Base-by-base conservation (phyloP, 2,329 filamentous ascomycete genomes). In the Phyllosticta citribraziliensis region DNA sequence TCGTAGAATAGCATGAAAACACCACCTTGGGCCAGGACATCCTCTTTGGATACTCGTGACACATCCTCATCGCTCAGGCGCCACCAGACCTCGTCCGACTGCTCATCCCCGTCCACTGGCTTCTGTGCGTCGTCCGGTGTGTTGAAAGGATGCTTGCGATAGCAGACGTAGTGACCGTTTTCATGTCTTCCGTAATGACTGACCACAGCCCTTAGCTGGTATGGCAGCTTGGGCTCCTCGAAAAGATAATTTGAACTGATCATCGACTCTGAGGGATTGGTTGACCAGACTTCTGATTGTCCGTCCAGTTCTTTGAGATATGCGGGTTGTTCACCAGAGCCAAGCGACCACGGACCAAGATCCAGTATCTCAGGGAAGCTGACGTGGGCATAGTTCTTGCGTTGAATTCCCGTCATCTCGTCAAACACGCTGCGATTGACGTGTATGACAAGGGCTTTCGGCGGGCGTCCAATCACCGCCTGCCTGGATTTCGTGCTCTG, bases 1-100 rank as follows among this genome's bases (percentile, higher is more conserved):
- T 99, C 93, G 72, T 97, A 99, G 72, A 97, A 97, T 0, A 97
- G 81, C 93, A 99, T 97, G 70, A 97, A 97, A 0, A 92, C 93
- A 1, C 90, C 91, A 0, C 86, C 86, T 66, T 96, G 87, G 2
- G 80, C 81, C 57, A 94, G 76, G 0, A 96, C 89, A 27, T 82
- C 81, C 11, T 86, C 81, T 70, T 96, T 89, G 20, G 83, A 83
- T 24, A 92, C 88, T 65, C 83, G 80, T 63, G 80, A 84, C 8
- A 97, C 92, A 64, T 88, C 86, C 63, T 96, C 89, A 68, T 97
- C 93, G 71, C 93, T 97, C 27, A 97, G 80, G 17, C 89, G 82
- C 87, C 91, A 99, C 94, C 94, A 97, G 63, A 84, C 82, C 1
- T 65, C 62, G 14, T 58, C 51, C 17, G 57, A 27, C 51, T 17